Evolutionary conservation across 441 rosid genomes (phyloP), one percentile per base, ranked within the genome.

Genomic region (Raphanus hybrid): DNA sequence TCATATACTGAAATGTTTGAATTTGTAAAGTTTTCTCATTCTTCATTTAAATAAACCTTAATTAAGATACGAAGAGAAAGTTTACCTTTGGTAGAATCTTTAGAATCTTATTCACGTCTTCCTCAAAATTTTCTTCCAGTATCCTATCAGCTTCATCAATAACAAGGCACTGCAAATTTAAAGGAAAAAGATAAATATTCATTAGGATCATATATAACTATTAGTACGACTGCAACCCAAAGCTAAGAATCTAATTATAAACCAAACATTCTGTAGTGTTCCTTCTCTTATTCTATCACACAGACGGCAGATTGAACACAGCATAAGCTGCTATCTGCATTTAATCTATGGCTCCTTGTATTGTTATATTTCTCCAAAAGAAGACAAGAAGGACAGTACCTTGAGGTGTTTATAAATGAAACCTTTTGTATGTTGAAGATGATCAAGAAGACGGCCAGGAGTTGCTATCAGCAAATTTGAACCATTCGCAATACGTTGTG

Each of bases 141-240:
- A 96, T 92, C 78, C 99, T 90, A 79, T 96, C 99, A 37, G 99
- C 98, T 87, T 93, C 99, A 69, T 96, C 99, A 66, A 93, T 91
- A 12, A 92, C 73, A 57, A 96, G 94, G 84, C 95, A 93, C 98
- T 93, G 84, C 83, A 86, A 23, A 74, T 70, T 65, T 73, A 29
- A 37, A 74, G 75, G 29, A 75, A 67, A 34, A 71, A 20, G 0
- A 69, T 14, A 37, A 37, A 64, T 4, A 70, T 55, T 5, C 12
- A 37, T 37, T 57, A 48, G 61, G 43, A 29, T 11, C 54, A 68
- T 20, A 48, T 54, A 74, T 4, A 67, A 29, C 27, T 14, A 48
- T n/a, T 2, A 66, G 32, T 29, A 41, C 10, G 3, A 16, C 18
- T 45, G 45, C 26, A 78, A 1, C 50, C 20, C 59, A 61, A 23